Evolutionary conservation across 352 stramenopile genomes (phyloP).

Genomic region (Pseudoperonospora humuli): DNA sequence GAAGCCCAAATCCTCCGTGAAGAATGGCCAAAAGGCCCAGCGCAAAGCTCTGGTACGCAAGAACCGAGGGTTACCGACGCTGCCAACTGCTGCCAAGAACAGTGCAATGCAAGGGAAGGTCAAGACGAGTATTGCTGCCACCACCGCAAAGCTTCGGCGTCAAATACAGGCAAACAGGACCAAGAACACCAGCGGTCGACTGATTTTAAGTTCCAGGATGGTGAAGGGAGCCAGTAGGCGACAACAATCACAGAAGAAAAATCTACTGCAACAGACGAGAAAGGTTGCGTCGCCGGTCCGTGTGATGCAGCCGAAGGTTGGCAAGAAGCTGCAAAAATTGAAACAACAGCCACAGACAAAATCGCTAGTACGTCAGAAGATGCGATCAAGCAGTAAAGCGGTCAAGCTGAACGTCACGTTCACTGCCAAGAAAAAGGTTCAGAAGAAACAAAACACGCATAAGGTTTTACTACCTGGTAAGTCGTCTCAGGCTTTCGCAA

Average conservation of each 20-base stretch:
- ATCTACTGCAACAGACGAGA: too few species aligned
- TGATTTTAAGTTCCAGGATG: too few species aligned
- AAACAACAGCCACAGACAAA: too few species aligned
- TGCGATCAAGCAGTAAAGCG: too few species aligned
- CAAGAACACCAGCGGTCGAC: conserved; percentile 1
- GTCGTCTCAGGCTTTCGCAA: conserved; percentile 14
- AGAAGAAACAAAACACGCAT: conserved; percentile 11
- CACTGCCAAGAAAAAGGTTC: conserved; percentile 12
- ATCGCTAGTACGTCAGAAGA: too few species aligned
- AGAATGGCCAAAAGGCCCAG: conserved; percentile 15
- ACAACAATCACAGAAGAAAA: too few species aligned
- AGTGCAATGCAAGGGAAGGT: conserved; percentile 16
- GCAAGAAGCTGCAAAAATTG: too few species aligned
- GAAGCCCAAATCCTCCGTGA: conserved; percentile 8
- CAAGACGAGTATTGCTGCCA: conserved; percentile 30
- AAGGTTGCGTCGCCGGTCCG: too few species aligned
- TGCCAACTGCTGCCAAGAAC: background rate
- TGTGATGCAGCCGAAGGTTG: too few species aligned
- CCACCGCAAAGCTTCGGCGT: conserved; percentile 22
- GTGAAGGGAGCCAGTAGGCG: too few species aligned
- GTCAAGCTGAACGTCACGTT: too few species aligned
- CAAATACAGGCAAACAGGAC: conserved; percentile 15
- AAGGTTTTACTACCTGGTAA: too few species aligned
- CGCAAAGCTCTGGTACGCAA: conserved; percentile 39
- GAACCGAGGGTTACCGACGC: conserved; percentile 28